Evolutionary conservation across 768 basidiomycete species (phyloP).

Genomic region (Rhizopogon vinicolor): DNA sequence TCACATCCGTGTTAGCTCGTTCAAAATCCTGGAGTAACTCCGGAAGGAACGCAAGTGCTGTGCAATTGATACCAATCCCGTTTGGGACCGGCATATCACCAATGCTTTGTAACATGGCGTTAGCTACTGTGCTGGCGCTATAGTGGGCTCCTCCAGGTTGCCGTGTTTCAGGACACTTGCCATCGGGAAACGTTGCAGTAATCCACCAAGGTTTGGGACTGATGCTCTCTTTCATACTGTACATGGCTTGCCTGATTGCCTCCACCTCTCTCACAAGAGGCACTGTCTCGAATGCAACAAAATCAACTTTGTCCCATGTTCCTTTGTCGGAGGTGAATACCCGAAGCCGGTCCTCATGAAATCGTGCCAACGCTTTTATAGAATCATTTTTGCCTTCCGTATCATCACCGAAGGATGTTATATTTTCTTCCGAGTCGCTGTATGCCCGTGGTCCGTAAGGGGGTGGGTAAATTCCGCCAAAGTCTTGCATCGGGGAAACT

Average conservation of each 20-base stretch:
- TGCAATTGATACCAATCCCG: constrained; percentile 77
- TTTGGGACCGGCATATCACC: constrained; percentile 31
- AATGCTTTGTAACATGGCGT: constrained; percentile 29
- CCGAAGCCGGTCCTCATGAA: constrained; percentile 59
- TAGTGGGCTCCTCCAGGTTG: constrained; percentile 19
- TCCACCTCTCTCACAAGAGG: constrained; percentile 61
- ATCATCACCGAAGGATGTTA: constrained; percentile 38
- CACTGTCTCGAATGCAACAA: constrained; percentile 75
- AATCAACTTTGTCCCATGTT: constrained; percentile 55
- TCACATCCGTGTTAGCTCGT: constrained; percentile 5
- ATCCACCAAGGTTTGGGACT: constrained; percentile 70
- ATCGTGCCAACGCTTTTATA: constrained; percentile 49
- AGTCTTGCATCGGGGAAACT: constrained; percentile 64
- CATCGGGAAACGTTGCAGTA: constrained; percentile 55
- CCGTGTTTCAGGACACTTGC: constrained; percentile 38
- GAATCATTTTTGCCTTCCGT: constrained; percentile 31
- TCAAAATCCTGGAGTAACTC: constrained; percentile 35
- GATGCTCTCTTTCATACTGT: not conserved
- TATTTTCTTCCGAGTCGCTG: constrained; percentile 28
- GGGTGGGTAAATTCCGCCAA: constrained; percentile 69
- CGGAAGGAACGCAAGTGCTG: constrained; percentile 40
- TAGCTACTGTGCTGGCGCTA: constrained; percentile 37
- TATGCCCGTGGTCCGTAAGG: constrained; percentile 61
- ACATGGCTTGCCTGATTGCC: constrained; percentile 54
- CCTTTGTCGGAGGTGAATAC: constrained; percentile 45